phyloP scores from a whole-genome alignment of 2,329 filamentous ascomycete genomes.

The Fusarium paranaense region DNA sequence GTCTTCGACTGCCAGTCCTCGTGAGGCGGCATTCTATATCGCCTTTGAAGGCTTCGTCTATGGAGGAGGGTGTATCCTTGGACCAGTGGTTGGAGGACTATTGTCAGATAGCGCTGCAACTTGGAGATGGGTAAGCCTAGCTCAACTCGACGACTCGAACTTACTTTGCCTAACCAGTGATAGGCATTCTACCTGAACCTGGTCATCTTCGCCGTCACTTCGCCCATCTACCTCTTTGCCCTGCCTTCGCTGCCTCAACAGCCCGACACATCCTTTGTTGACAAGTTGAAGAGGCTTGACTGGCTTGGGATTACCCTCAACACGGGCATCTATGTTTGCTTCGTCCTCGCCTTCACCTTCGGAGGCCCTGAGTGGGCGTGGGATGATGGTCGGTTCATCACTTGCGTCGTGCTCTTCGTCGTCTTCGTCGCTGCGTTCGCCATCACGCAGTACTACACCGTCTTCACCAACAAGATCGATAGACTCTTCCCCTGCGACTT shows the following conservation, averaged over 20 bases:
- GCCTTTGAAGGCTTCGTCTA: slow-evolving; percentile 46
- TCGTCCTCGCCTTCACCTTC: slow-evolving; percentile 61
- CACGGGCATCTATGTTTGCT: slow-evolving; percentile 52
- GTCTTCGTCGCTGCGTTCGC: slow-evolving; percentile 49
- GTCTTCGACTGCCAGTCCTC: slow-evolving; percentile 17
- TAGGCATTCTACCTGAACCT: slow-evolving; percentile 64
- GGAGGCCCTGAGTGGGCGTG: slow-evolving; percentile 61
- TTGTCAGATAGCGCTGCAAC: slow-evolving; percentile 48
- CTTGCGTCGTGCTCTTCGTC: slow-evolving; percentile 56
- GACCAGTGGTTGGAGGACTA: not conserved
- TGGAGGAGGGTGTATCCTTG: slow-evolving; percentile 55
- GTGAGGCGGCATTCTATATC: slow-evolving; percentile 44
- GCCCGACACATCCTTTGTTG: slow-evolving; percentile 32
- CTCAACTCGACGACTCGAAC: not conserved
- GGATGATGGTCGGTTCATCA: slow-evolving; percentile 57
- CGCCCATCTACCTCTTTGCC: slow-evolving; percentile 46
- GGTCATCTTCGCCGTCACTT: slow-evolving; percentile 52
- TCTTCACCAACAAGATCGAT: slow-evolving; percentile 42
- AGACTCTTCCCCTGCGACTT: slow-evolving; percentile 48
- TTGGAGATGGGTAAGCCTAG: slow-evolving; percentile 52
- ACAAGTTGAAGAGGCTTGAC: slow-evolving; percentile 55
- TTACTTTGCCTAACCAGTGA: slow-evolving; percentile 47
- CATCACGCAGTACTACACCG: slow-evolving; percentile 54
- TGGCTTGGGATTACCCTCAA: slow-evolving; percentile 58
- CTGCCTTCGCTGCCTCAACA: slow-evolving; percentile 42